Evolutionary conservation across 2,329 filamentous ascomycete species (phyloP), one percentile per base, ranked within the genome.

Genomic region (Gnomoniopsis smithogilvyi): DNA sequence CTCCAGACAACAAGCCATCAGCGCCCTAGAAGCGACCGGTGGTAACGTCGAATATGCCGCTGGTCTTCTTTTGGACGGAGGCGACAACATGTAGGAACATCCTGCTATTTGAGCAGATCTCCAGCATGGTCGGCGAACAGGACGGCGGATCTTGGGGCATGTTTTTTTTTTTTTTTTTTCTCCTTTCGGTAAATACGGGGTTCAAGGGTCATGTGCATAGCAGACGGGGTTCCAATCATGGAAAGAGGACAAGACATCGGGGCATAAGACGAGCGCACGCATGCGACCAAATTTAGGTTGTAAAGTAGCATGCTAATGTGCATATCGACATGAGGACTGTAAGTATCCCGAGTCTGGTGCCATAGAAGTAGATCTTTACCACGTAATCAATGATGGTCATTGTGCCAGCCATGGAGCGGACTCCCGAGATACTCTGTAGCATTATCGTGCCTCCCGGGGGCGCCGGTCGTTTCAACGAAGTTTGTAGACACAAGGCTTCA

Each of bases 401-500:
- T n/a, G 26, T 21, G 24, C 15, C 50, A 54, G 8, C 17, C 24
- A 4, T 49, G 15, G 21, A 36, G 26, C n/a, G 41, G 43, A 22
- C 21, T 17, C 26, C 22, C 43, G 50, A 36, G 36, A 51, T 19
- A 22, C 15, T 3, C 3, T 21, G 43, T 22, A 2, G 11, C 24
- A 10, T 14, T 22, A 21, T 24, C 22, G 21, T 50, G 45, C 26
- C 41, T 6, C 21, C 10, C 17, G 15, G 8, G 12, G 24, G 22
- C 34, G 33, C 22, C 51, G 14, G 45, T 36, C 36, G 50, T 21
- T 70, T 80, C n/a, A 96, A 67, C 94, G 84, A 65, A 93, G 84
- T 78, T 98, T 98, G 76, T 98, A 98, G 62, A 98, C 86, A 77
- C 95, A 98, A 19, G 95, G 95, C 79, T 98, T 98, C 66, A 99